Percentiles rank a stretch among this genome's conserved stretches.
Evolutionary conservation across 2,329 filamentous ascomycete genomes (phyloP).

Genomic region (Phaeosphaeriaceae sp.): DNA sequence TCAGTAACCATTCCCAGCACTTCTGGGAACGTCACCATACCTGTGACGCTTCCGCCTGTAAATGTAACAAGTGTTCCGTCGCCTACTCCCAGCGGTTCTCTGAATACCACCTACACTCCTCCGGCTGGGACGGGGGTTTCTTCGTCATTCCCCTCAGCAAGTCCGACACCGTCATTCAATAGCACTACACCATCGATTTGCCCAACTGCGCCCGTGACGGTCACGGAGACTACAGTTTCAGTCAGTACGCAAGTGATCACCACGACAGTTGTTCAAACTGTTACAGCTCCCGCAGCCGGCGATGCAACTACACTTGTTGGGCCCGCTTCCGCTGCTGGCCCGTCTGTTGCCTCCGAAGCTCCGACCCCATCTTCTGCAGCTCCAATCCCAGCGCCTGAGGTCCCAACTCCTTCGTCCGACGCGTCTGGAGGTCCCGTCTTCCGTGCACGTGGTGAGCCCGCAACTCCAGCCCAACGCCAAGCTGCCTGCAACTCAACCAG

Average conservation of each 20-base stretch:
- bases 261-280: constrained; percentile 14
- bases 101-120: constrained; percentile 16
- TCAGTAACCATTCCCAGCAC: constrained; percentile 1
- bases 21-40: constrained; percentile 1
- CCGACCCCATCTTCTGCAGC: background rate
- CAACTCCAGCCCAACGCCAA: constrained; percentile 33
- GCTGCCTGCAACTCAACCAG: constrained; percentile 29
- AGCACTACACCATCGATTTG: constrained; percentile 16
- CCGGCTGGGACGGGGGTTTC: constrained; percentile 18
- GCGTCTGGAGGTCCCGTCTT: background rate
- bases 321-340: background rate
- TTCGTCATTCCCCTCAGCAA: constrained; percentile 14
- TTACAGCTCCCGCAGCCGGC: background rate
- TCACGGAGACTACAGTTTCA: constrained; percentile 16
- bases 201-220: constrained; percentile 9
- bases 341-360: background rate
- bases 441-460: constrained; percentile 16
- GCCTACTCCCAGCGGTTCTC: constrained; percentile 15
- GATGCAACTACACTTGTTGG: background rate
- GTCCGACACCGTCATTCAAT: constrained; percentile 21
- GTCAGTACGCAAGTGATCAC: constrained; percentile 20
- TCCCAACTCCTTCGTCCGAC: constrained; percentile 1
- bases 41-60: background rate
- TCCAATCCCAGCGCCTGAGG: background rate
- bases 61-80: constrained; percentile 14